These are phyloP conservation scores for Podospora appendiculata DNA, from an alignment of 495 filamentous ascomycete species.

Conservation along the genomic window DNA sequence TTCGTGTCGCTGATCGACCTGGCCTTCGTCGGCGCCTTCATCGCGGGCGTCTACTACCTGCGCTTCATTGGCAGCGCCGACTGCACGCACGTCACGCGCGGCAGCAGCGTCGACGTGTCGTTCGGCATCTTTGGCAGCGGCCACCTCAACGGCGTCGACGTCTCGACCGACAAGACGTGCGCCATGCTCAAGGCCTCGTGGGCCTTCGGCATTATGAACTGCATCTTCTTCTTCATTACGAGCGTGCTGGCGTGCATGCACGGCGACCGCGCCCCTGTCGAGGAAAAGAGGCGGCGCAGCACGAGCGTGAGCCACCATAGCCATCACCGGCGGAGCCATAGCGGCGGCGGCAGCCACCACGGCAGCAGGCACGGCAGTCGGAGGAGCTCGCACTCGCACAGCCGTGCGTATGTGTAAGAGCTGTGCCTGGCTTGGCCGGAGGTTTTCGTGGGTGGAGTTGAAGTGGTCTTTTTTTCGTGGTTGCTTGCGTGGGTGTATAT, in stretches of 20 bases:
- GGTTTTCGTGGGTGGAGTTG: too few relatives aligned
- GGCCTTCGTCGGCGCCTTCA: constrained; percentile 72
- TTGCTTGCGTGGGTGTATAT: too few relatives aligned
- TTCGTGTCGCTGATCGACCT: constrained; percentile 79
- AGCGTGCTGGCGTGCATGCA: constrained; percentile 54
- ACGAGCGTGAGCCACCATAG: not conserved
- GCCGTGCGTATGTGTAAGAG: constrained; percentile 8
- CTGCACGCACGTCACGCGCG: constrained; percentile 51
- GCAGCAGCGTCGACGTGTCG: constrained; percentile 41
- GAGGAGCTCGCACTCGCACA: constrained; percentile 7
- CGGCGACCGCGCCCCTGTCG: constrained; percentile 19
- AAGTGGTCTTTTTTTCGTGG: too few relatives aligned
- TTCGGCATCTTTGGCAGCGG: constrained; percentile 53
- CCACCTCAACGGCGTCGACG: constrained; percentile 31
- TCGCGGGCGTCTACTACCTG: constrained; percentile 70
- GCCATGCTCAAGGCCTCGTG: constrained; percentile 83
- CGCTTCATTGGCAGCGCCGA: constrained; percentile 58
- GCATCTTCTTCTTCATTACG: constrained; percentile 73
- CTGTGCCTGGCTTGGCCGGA: too few relatives aligned
- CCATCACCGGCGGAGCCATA: not conserved
- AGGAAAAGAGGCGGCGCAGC: constrained; percentile 9
- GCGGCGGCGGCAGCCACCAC: not conserved
- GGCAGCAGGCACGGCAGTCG: not conserved
- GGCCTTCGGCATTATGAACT: constrained; percentile 83
- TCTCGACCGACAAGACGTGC: constrained; percentile 64